Percentiles rank a stretch among this genome's conserved stretches.
phyloP scores from a whole-genome alignment of 768 basidiomycete species.

The Coprinopsis cinerea region DNA sequence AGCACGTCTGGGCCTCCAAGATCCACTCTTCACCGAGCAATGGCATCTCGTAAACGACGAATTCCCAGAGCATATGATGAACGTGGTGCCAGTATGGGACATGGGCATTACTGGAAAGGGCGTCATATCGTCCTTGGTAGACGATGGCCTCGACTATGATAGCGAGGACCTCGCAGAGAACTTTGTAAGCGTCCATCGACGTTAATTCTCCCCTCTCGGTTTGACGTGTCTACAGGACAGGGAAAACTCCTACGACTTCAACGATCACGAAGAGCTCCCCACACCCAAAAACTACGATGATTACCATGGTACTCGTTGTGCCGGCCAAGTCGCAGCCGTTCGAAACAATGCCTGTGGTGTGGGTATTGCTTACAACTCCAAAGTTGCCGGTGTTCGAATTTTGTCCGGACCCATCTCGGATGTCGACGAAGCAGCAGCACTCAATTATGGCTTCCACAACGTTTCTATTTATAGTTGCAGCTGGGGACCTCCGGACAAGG shows the following conservation, averaged over 20 bases:
- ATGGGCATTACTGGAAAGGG: constrained; percentile 85
- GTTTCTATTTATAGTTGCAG: constrained; percentile 94
- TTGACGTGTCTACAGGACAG: constrained; percentile 61
- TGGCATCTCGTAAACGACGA: constrained; percentile 95
- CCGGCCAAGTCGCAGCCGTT: constrained; percentile 90
- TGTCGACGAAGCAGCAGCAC: constrained; percentile 88
- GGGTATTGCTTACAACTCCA: constrained; percentile 88
- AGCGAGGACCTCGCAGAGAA: constrained; percentile 84
- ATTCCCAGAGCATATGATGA: constrained; percentile 79
- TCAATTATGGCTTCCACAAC: constrained; percentile 91
- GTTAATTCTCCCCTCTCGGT: background rate
- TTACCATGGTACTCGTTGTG: constrained; percentile 96
- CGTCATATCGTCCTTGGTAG: constrained; percentile 82
- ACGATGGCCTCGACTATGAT: constrained; percentile 91
- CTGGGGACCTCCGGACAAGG: constrained; percentile 98
- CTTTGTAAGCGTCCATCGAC: constrained; percentile 57
- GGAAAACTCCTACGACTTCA: constrained; percentile 91
- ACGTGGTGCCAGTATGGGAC: constrained; percentile 90
- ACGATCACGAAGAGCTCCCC: constrained; percentile 85
- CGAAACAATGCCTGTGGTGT: constrained; percentile 93
- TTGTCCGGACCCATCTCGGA: constrained; percentile 93
- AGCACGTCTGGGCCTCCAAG: constrained; percentile 58
- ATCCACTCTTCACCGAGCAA: constrained; percentile 80
- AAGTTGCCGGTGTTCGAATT: constrained; percentile 91
- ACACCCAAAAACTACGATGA: constrained; percentile 86